Conservation (phyloP, 495 filamentous ascomycete species). For the Ramalina peruviana region DNA sequence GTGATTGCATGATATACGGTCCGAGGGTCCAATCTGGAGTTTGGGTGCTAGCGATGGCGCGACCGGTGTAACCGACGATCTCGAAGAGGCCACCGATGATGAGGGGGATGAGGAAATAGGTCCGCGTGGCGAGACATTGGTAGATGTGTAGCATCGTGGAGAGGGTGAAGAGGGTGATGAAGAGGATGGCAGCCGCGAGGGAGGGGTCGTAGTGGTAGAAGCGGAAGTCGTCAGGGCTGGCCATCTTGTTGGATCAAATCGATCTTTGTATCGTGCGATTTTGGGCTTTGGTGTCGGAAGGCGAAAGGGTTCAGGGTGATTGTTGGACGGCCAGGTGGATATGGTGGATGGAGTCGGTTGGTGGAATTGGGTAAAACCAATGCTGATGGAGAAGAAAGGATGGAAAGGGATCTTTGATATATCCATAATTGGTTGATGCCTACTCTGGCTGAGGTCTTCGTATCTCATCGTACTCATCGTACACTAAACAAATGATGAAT, state of each 20-base stretch:
- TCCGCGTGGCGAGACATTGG: slow-evolving; percentile 32
- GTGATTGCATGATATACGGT: slow-evolving; percentile 25
- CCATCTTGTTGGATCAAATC: neutral
- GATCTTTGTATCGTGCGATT: neutral
- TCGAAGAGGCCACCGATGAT: slow-evolving; percentile 34
- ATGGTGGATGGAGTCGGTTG: no score
- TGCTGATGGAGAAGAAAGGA: no score
- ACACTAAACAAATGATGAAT: no score
- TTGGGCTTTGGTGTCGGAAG: neutral
- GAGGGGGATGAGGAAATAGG: slow-evolving; percentile 50
- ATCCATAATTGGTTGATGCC: no score
- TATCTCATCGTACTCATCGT: no score
- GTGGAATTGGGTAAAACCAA: no score
- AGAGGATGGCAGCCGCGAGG: slow-evolving; percentile 29
- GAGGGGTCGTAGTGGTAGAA: slow-evolving; percentile 30
- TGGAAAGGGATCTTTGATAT: no score
- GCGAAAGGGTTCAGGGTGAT: no score
- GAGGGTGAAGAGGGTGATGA: slow-evolving; percentile 34
- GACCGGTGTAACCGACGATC: slow-evolving; percentile 3
- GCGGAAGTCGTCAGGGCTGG: neutral
- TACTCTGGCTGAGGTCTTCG: no score
- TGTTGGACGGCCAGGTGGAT: no score
- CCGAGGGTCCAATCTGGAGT: neutral
- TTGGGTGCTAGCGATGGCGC: slow-evolving; percentile 2
- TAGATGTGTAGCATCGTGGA: slow-evolving; percentile 31